phyloP scores from a whole-genome alignment of 805 yeast species.

The Candida suzukii region DNA sequence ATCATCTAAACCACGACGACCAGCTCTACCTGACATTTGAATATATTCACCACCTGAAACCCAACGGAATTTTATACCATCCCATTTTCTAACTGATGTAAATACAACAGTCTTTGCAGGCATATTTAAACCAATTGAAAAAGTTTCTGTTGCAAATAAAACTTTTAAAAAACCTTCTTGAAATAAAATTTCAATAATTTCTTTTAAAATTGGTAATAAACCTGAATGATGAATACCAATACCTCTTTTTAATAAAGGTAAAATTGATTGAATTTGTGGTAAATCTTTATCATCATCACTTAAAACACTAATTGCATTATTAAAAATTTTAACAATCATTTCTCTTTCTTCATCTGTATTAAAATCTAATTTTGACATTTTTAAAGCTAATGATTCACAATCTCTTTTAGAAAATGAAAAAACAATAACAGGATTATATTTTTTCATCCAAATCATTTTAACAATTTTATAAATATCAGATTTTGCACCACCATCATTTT shows the following conservation, averaged over 20 bases:
- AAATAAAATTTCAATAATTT: constrained; percentile 90
- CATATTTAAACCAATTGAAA: constrained; percentile 97
- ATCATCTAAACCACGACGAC: constrained; percentile 98
- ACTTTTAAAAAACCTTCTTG: constrained; percentile 96
- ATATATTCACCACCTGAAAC: constrained; percentile 99
- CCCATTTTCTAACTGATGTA: constrained; percentile 97
- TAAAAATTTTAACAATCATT: constrained; percentile 82
- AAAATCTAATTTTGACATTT: constrained; percentile 93
- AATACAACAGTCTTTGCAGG: constrained; percentile 99
- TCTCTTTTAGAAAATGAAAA: constrained; percentile 97
- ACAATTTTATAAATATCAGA: constrained; percentile 95
- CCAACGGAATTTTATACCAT: constrained; percentile 97
- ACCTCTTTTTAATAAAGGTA: constrained; percentile 88
- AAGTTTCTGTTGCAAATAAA: constrained; percentile 95
- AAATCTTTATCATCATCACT: constrained; percentile 88
- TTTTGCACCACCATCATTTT: constrained; percentile 49
- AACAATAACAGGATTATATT: constrained; percentile 96
- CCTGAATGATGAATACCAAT: constrained; percentile 99
- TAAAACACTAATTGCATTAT: constrained; percentile 79
- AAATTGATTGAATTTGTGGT: constrained; percentile 89
- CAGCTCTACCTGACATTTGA: constrained; percentile 99
- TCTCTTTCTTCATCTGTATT: constrained; percentile 92
- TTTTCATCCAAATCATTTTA: constrained; percentile 95
- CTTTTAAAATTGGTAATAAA: constrained; percentile 84
- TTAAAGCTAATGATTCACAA: constrained; percentile 89